Evolutionary conservation across 2,329 filamentous ascomycete species (phyloP).

Genomic region (Neofusicoccum laricinum): DNA sequence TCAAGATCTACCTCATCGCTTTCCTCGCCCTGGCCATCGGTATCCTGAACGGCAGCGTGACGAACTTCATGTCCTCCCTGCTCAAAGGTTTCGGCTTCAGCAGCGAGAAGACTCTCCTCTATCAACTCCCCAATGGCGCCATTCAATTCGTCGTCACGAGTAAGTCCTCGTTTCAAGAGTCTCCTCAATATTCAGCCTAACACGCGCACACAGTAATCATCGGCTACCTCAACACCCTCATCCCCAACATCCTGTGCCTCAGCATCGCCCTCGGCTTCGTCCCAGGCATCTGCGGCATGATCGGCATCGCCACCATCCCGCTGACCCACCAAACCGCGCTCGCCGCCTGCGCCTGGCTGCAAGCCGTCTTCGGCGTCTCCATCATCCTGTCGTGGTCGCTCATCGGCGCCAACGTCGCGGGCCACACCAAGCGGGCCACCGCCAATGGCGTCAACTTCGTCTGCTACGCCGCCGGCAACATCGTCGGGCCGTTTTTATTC

Average conservation of each 20-base stretch:
- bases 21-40: conserved; percentile 44
- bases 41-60: conserved; percentile 50
- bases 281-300: conserved; percentile 48
- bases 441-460: conserved; percentile 51
- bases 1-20: conserved; percentile 39
- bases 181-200: too few relatives aligned
- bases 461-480: conserved; percentile 49
- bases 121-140: background rate
- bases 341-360: too few relatives aligned
- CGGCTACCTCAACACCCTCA: too few relatives aligned
- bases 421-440: conserved; percentile 52
- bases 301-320: conserved; percentile 50
- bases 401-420: conserved; percentile 42
- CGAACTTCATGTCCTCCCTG: conserved; percentile 47
- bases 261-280: conserved; percentile 38
- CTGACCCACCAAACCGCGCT: conserved; percentile 32
- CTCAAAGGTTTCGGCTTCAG: conserved; percentile 44
- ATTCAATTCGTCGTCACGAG: background rate
- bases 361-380: conserved; percentile 46
- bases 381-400: conserved; percentile 53
- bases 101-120: background rate
- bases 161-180: too few relatives aligned
- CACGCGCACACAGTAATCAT: too few relatives aligned
- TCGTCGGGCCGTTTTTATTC: conserved; percentile 37
- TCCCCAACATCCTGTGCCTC: too few relatives aligned